These are phyloP conservation scores for Dionaea muscipula DNA, from an alignment of 179 eudicot species.

Conservation along the genomic window DNA sequence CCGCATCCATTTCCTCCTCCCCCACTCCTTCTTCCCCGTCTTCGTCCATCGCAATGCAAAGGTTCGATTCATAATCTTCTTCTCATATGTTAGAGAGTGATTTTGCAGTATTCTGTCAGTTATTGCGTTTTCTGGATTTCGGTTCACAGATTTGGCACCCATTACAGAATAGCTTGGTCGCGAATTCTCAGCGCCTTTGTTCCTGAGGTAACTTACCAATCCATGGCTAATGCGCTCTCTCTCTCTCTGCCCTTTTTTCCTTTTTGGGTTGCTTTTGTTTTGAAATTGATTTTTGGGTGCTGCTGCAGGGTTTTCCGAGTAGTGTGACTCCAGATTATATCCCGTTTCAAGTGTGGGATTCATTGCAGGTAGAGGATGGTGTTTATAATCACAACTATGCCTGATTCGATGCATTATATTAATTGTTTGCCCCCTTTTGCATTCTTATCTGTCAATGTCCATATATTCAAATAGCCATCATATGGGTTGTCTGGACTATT, in stretches of 20 bases:
- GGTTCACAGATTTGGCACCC: slow-evolving; percentile 30
- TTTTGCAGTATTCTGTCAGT: background rate
- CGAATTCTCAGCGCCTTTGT: slow-evolving; percentile 69
- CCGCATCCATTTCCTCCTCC: slow-evolving; percentile 45
- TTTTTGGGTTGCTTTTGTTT: slow-evolving; percentile 8
- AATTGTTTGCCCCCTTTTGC: too few relatives aligned
- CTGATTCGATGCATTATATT: too few relatives aligned
- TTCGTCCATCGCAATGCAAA: slow-evolving; percentile 16
- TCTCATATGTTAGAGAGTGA: background rate
- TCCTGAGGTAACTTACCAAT: slow-evolving; percentile 46
- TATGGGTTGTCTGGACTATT: too few relatives aligned
- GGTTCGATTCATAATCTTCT: slow-evolving; percentile 10
- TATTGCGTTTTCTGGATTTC: slow-evolving; percentile 1
- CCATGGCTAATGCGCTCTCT: background rate
- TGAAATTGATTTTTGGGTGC: slow-evolving; percentile 1
- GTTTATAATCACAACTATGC: background rate
- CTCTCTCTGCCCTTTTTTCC: background rate
- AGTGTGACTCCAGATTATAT: slow-evolving; percentile 93
- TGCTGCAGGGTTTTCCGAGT: slow-evolving; percentile 80
- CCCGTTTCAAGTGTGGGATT: slow-evolving; percentile 92
- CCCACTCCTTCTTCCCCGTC: slow-evolving; percentile 13
- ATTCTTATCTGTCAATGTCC: too few relatives aligned
- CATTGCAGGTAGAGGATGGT: slow-evolving; percentile 47
- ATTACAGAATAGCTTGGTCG: slow-evolving; percentile 29
- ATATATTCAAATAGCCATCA: too few relatives aligned